Conservation (phyloP, 2,329 filamentous ascomycete species). For the Aspergillus floridensis region DNA sequence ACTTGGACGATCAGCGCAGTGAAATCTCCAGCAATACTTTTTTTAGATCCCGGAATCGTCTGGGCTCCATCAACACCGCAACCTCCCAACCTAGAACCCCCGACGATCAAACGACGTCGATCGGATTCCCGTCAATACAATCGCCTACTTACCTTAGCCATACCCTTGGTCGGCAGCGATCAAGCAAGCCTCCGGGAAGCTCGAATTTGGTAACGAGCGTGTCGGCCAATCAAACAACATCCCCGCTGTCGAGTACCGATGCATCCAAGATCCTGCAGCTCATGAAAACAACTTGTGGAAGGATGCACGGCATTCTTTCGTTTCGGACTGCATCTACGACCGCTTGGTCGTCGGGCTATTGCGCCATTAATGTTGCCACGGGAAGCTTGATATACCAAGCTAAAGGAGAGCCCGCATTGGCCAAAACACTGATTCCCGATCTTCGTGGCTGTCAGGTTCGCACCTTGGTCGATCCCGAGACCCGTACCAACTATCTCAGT, state of each 20-base stretch:
- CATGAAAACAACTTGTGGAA: conserved; percentile 53
- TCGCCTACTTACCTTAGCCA: conserved; percentile 38
- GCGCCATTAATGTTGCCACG: conserved; percentile 51
- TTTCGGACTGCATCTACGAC: conserved; percentile 44
- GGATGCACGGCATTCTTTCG: conserved; percentile 54
- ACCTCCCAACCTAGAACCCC: conserved; percentile 34
- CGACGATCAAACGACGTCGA: conserved; percentile 43
- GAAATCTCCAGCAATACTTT: conserved; percentile 36
- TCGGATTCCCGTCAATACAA: conserved; percentile 50
- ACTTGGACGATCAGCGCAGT: conserved; percentile 42
- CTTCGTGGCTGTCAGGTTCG: conserved; percentile 50
- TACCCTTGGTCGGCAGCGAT: conserved; percentile 32
- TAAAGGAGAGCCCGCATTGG: conserved; percentile 48
- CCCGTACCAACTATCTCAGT: conserved; percentile 47
- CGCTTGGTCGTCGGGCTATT: conserved; percentile 51
- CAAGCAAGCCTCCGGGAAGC: conserved; percentile 33
- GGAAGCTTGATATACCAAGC: conserved; percentile 52
- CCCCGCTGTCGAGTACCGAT: conserved; percentile 44
- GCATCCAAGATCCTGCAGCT: conserved; percentile 49
- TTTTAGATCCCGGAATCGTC: conserved; percentile 34
- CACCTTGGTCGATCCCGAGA: conserved; percentile 47
- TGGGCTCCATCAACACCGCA: conserved; percentile 42
- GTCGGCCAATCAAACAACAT: conserved; percentile 26
- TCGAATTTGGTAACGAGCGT: conserved; percentile 26
- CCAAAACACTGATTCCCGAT: conserved; percentile 50